Percentiles rank a stretch among this genome's conserved stretches.
These are phyloP conservation scores for Cronartium quercuum DNA, from an alignment of 1,284 basidiomycete species.

Conservation along the genomic window DNA sequence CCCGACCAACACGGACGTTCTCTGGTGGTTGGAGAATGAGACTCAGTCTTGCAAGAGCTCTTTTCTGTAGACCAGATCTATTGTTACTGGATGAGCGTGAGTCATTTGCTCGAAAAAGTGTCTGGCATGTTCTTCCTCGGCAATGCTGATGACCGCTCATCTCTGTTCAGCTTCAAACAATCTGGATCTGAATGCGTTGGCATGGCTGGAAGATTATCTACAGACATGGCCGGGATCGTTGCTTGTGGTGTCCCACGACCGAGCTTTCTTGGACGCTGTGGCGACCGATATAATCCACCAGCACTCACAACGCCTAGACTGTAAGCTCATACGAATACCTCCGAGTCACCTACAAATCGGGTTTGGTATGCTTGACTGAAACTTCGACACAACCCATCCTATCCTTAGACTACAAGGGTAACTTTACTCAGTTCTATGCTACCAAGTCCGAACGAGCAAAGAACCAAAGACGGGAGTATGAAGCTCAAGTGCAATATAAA, in stretches of 20 bases:
- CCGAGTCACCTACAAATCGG: constrained; percentile 2
- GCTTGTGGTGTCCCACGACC: constrained; percentile 96
- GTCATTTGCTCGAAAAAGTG: background rate
- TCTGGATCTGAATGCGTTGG: constrained; percentile 68
- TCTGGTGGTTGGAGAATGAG: constrained; percentile 86
- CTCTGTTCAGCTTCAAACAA: constrained; percentile 76
- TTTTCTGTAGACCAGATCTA: constrained; percentile 83
- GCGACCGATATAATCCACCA: constrained; percentile 74
- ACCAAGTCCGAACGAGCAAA: constrained; percentile 91
- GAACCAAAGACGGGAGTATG: constrained; percentile 88
- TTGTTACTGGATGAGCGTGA: constrained; percentile 72
- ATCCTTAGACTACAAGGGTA: constrained; percentile 58
- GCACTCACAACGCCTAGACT: constrained; percentile 88
- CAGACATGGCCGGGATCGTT: constrained; percentile 93
- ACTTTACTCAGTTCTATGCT: constrained; percentile 98
- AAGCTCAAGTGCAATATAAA: constrained; percentile 88
- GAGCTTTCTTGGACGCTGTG: constrained; percentile 94
- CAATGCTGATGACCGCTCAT: background rate
- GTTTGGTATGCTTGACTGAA: constrained; percentile 43
- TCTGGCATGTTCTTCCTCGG: background rate
- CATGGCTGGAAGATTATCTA: constrained; percentile 80
- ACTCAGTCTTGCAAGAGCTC: constrained; percentile 59
- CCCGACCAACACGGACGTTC: constrained; percentile 61
- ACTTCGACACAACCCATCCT: background rate
- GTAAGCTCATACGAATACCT: constrained; percentile 55